These are phyloP conservation scores for Aspergillus taichungensis DNA, from an alignment of 495 filamentous ascomycete genomes.

Conservation along the genomic window DNA sequence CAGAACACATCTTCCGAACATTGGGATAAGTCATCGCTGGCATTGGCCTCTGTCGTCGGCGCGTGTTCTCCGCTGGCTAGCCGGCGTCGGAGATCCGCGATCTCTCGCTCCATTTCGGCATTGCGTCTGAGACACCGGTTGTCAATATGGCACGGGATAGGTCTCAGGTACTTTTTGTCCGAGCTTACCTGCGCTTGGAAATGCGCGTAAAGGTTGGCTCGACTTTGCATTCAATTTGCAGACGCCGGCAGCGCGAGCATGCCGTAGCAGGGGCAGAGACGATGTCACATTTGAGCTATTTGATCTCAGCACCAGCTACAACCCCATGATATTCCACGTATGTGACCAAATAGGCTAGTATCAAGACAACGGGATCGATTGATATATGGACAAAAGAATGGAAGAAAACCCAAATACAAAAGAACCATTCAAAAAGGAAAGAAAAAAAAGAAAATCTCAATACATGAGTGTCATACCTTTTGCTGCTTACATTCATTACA, in stretches of 20 bases:
- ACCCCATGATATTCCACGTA: slow-evolving; percentile 5
- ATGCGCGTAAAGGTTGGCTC: slow-evolving; percentile 41
- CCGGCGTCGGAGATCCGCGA: slow-evolving; percentile 39
- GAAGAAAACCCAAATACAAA: too few relatives aligned
- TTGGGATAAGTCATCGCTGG: slow-evolving; percentile 29
- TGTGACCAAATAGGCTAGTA: background rate
- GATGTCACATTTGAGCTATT: slow-evolving; percentile 40
- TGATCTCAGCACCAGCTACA: background rate
- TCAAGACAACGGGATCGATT: background rate
- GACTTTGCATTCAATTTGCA: slow-evolving; percentile 41
- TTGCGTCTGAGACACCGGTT: slow-evolving; percentile 28
- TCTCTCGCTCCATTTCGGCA: slow-evolving; percentile 44
- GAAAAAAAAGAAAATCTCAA: background rate
- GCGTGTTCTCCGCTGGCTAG: slow-evolving; percentile 26
- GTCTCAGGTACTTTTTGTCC: background rate
- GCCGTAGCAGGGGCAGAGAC: slow-evolving; percentile 35
- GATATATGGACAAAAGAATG: too few relatives aligned
- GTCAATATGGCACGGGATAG: background rate
- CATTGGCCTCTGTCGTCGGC: slow-evolving; percentile 18
- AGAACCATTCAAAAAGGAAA: too few relatives aligned
- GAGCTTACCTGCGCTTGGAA: slow-evolving; percentile 35
- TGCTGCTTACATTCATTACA: slow-evolving; percentile 46
- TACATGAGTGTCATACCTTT: slow-evolving; percentile 26
- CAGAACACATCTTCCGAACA: slow-evolving; percentile 33
- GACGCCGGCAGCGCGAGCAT: slow-evolving; percentile 40